phyloP scores from a whole-genome alignment of 2,329 filamentous ascomycete species.

The Colletotrichum eleusines region DNA sequence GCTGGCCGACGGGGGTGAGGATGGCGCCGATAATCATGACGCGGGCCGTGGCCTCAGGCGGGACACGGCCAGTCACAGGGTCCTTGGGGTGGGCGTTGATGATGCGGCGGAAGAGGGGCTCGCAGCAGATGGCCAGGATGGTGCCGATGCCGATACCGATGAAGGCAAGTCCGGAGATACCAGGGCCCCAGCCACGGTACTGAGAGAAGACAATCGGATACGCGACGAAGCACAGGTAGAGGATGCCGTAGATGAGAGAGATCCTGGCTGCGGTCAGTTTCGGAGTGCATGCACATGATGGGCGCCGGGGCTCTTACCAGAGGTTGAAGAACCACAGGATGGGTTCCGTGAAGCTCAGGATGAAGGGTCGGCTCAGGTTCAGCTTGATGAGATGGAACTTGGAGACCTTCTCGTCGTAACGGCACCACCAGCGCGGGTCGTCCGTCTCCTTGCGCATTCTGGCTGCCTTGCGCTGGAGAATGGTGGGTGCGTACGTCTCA shows the following conservation, averaged over 20 bases:
- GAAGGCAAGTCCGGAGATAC: slow-evolving; percentile 82
- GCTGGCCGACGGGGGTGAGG: slow-evolving; percentile 80
- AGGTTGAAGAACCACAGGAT: slow-evolving; percentile 79
- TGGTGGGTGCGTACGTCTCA: slow-evolving; percentile 82
- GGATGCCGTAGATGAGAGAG: slow-evolving; percentile 85
- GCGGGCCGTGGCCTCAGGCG: slow-evolving; percentile 84
- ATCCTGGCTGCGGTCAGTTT: slow-evolving; percentile 60
- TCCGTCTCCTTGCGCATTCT: slow-evolving; percentile 74
- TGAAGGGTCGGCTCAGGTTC: slow-evolving; percentile 82
- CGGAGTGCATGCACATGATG: background rate
- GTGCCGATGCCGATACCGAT: slow-evolving; percentile 76
- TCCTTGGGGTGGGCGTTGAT: slow-evolving; percentile 83
- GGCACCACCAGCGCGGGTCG: slow-evolving; percentile 81
- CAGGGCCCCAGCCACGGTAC: slow-evolving; percentile 80
- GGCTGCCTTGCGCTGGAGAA: slow-evolving; percentile 76
- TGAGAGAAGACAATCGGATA: slow-evolving; percentile 87
- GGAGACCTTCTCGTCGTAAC: slow-evolving; percentile 79
- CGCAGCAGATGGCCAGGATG: slow-evolving; percentile 69
- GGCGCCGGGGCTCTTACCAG: slow-evolving; percentile 61
- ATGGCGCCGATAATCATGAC: slow-evolving; percentile 84
- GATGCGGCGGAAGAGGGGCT: slow-evolving; percentile 80
- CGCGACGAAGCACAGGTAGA: slow-evolving; percentile 91
- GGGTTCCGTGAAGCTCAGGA: slow-evolving; percentile 83
- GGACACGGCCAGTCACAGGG: slow-evolving; percentile 77
- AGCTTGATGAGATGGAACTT: slow-evolving; percentile 77